Base-by-base conservation (phyloP, 2,329 filamentous ascomycete species). In the Fusarium oxysporum region DNA sequence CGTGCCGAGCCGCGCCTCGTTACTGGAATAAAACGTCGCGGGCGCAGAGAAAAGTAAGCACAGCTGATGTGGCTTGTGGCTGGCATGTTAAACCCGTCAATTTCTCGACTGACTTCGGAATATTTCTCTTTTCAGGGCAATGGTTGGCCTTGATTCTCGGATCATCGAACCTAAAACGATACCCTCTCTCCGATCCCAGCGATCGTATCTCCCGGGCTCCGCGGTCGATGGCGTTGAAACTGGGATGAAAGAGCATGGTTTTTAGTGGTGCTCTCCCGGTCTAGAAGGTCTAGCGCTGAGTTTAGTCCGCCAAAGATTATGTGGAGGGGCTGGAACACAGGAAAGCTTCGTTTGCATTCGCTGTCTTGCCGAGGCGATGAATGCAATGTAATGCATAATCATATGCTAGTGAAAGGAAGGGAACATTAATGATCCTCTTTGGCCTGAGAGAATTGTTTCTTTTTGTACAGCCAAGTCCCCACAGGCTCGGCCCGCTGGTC, bases 1-100 rank as follows among this genome's bases (percentile, higher is more conserved):
- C 43, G 47, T 55, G 56, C 64, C 33, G 55, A 58, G 23, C 66
- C 37, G 65, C 28, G 28, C 59, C 57, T 59, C 66, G 54, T 38
- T 71, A 62, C 41, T 71, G 62, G 45, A 60, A 68, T 58, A 73
- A 69, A 72, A 38, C 17, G 58, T 50, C 13, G 35, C 28, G 28
- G 28, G 47, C 1, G 8, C 8, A 23, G 47, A 33, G 45, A 30
- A 3, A 23, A 23, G 25, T 50, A 50, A 50, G 21, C 30, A 50
- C 30, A 33, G 13, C 47, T 50, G 21, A 13, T n/a, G 30, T 59
- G 58, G 33, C 38, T 43, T 43, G 40, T 63, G 58, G 45, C 58
- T 65, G 30, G 40, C 35, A 51, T 51, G 48, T 28, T 32, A 40
- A 48, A 17, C 7, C 16, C 3, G n/a, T 21, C 30, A 14, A 23